phyloP scores from a whole-genome alignment of 2,329 filamentous ascomycete genomes.

The Nakataea oryzae region DNA sequence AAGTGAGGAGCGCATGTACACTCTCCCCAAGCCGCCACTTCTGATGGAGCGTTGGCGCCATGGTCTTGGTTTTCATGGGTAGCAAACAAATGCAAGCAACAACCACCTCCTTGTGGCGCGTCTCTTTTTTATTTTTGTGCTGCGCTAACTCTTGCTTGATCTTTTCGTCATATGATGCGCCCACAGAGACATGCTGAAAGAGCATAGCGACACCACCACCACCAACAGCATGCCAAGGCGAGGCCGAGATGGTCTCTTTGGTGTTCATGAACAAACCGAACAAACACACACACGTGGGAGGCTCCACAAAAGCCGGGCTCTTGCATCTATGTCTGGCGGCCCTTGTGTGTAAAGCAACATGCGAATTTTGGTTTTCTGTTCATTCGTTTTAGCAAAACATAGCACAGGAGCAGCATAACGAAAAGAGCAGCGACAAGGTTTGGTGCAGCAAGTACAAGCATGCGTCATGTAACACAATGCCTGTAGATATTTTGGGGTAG shows the following conservation, averaged over 20 bases:
- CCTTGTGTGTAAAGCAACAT: background rate
- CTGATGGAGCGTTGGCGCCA: background rate
- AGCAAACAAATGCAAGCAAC: background rate
- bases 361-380: background rate
- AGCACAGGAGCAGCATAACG: background rate
- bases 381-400: background rate
- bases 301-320: background rate
- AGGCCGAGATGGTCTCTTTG: background rate
- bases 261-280: background rate
- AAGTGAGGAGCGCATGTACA: background rate
- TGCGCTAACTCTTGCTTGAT: background rate
- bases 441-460: background rate
- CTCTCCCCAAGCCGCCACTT: background rate
- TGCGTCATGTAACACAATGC: background rate
- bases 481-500: no score
- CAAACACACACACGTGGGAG: background rate
- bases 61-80: background rate
- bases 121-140: background rate
- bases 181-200: background rate
- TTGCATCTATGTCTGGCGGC: background rate
- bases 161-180: background rate
- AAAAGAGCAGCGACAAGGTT: background rate
- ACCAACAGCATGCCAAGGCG: background rate
- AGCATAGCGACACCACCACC: background rate
- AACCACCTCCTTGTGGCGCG: no score